Evolutionary conservation across 768 basidiomycete species (phyloP), one percentile per base, ranked within the genome.

Genomic region (Tricholoma hemisulphureum): DNA sequence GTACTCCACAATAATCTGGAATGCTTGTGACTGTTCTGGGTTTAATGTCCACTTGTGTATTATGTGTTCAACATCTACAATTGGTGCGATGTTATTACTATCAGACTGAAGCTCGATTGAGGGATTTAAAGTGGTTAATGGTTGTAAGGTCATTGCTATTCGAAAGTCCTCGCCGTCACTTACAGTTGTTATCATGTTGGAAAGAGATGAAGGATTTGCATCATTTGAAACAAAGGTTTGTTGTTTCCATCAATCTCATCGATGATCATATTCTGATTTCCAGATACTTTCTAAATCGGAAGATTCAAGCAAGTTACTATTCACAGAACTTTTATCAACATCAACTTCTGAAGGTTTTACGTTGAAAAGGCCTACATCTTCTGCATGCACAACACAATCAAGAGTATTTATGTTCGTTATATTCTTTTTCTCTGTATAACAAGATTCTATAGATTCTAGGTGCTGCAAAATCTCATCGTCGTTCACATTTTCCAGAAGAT

Each of bases 21-120:
- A 75, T 14, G 73, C 75, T 8, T 56, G 53, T 8, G 45, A 57
- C 59, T 78, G 77, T 49, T 76, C 73, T 3, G 4, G 51, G 52
- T 76, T 78, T 13, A 78, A 56, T 5, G 66, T 71, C 49, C 58
- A 75, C 39, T 72, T 60, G 0, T 51, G 10, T 21, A 63, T 57
- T 1, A 74, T 57, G 0, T 34, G 48, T 1, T 63, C 58, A 31
- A 69, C 56, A 48, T 66, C 39, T 18, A 46, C 10, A 1, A 3
- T 16, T 20, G 23, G 21, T 18, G 20, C 18, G 2, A 31, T 29
- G 7, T 14, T 2, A 5, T 24, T 13, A 32, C 10, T 21, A 4
- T n/a, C 10, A n/a, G 21, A 52, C 11, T n/a, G 35, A 21, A n/a
- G 14, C 6, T 41, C 3, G 21, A 32, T n/a, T 35, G 31, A 16